Evolutionary conservation across 2,329 filamentous ascomycete species (phyloP).

Genomic region (Dryadomyces quercus-mongolicae): DNA sequence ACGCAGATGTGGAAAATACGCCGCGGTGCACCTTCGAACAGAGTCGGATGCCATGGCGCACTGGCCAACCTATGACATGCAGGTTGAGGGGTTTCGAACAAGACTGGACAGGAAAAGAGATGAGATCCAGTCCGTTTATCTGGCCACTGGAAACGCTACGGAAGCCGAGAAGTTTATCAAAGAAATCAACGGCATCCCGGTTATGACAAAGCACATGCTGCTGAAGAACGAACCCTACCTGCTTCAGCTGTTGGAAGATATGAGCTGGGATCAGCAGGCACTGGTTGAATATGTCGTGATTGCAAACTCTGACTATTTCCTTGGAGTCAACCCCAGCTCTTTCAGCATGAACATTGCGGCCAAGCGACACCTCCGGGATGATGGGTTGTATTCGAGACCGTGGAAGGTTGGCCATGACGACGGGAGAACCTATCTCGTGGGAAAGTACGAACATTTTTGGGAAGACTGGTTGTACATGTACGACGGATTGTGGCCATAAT

Average conservation of each 20-base stretch:
- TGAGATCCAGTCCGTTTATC: conserved; percentile 26
- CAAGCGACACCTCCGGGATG: conserved; percentile 29
- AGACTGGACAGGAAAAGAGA: conserved; percentile 1
- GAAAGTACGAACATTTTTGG: conserved; percentile 32
- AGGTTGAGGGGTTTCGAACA: conserved; percentile 25
- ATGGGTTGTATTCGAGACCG: conserved; percentile 27
- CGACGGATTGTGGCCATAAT: conserved; percentile 29
- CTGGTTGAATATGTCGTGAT: conserved; percentile 29
- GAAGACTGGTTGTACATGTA: conserved; percentile 37
- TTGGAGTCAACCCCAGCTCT: conserved; percentile 33
- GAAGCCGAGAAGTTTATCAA: conserved; percentile 26
- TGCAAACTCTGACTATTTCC: conserved; percentile 25
- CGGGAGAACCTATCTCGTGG: conserved; percentile 28
- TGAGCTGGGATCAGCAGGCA: conserved; percentile 33
- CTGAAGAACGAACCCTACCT: conserved; percentile 17
- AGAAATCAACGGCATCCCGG: conserved; percentile 11
- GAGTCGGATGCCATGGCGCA: conserved; percentile 32
- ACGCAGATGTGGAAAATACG: conserved; percentile 17
- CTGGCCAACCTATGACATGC: conserved; percentile 31
- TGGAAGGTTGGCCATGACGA: conserved; percentile 31
- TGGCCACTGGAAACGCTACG: conserved; percentile 31
- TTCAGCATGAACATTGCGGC: conserved; percentile 34
- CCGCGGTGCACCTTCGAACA: conserved; percentile 34
- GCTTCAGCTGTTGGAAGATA: conserved; percentile 20
- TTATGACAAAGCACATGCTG: conserved; percentile 26